Evolutionary conservation across 2,329 filamentous ascomycete species (phyloP).

Genomic region (Helotiales sp.): DNA sequence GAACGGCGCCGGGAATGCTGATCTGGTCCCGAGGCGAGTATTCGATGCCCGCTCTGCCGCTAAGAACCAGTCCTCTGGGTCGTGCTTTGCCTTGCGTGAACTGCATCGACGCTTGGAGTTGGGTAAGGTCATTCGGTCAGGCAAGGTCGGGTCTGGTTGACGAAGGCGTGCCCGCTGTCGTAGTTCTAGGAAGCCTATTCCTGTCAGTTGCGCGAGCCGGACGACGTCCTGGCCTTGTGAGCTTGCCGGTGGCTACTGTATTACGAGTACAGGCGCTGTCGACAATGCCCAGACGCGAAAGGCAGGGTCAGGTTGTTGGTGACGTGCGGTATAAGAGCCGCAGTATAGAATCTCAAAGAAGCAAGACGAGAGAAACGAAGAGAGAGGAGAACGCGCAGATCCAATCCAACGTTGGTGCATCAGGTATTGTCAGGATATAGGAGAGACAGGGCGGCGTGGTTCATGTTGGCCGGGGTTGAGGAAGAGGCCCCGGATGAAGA

Average conservation of each 20-base stretch:
- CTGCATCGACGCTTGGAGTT: too few relatives aligned
- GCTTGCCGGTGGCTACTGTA: too few relatives aligned
- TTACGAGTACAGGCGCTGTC: too few relatives aligned
- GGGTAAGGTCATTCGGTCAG: too few relatives aligned
- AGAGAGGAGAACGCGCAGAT: neutral
- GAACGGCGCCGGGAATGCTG: constrained; percentile 19
- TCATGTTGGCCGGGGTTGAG: neutral
- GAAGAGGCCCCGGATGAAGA: neutral
- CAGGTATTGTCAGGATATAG: neutral
- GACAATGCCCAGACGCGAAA: neutral
- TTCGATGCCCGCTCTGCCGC: constrained; percentile 10
- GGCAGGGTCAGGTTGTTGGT: neutral
- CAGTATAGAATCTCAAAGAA: neutral
- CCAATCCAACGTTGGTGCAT: neutral
- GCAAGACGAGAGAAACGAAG: neutral
- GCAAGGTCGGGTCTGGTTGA: too few relatives aligned
- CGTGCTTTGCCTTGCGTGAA: too few relatives aligned
- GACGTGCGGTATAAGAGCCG: neutral
- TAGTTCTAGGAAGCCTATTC: too few relatives aligned
- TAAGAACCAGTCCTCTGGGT: too few relatives aligned
- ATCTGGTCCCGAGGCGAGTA: constrained; percentile 8
- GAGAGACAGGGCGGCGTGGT: neutral
- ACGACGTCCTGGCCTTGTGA: too few relatives aligned
- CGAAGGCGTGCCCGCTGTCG: too few relatives aligned
- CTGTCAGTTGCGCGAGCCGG: too few relatives aligned